These are phyloP conservation scores for Eucalyptus curtisii DNA, from an alignment of 345 rosid genomes.

Conservation along the genomic window DNA sequence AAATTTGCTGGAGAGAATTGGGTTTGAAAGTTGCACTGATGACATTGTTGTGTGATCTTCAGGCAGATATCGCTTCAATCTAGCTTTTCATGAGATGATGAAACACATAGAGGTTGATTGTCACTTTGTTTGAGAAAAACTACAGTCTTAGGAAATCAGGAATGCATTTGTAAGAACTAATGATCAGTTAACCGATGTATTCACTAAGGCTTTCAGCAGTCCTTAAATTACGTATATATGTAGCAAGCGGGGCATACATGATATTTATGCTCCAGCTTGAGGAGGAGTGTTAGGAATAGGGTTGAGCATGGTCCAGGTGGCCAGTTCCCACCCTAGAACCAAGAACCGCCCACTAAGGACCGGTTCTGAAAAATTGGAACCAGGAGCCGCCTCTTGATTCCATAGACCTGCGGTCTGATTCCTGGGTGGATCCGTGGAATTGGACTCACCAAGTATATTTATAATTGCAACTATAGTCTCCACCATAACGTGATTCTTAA, in stretches of 20 bases:
- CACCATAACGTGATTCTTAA: no score
- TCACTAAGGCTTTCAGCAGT: neutral
- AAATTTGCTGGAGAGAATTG: neutral
- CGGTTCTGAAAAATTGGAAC: no score
- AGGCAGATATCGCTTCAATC: neutral
- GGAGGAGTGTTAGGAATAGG: neutral
- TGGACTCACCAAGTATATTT: no score
- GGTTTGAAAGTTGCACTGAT: neutral
- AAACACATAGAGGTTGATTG: neutral
- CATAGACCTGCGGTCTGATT: no score
- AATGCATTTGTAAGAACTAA: neutral
- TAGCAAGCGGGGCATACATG: neutral
- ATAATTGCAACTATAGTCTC: no score
- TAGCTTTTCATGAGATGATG: neutral
- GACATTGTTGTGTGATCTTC: neutral
- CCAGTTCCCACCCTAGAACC: no score
- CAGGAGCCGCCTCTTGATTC: no score
- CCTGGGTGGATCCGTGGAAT: no score
- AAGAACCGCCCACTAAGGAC: no score
- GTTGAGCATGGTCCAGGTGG: no score
- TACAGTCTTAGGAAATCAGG: neutral
- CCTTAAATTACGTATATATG: neutral
- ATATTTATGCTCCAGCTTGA: neutral
- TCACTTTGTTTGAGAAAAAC: neutral
- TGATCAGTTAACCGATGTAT: neutral